These are phyloP conservation scores for Pogostemon cablin DNA, from an alignment of 257 asterid species.

Conservation along the genomic window DNA sequence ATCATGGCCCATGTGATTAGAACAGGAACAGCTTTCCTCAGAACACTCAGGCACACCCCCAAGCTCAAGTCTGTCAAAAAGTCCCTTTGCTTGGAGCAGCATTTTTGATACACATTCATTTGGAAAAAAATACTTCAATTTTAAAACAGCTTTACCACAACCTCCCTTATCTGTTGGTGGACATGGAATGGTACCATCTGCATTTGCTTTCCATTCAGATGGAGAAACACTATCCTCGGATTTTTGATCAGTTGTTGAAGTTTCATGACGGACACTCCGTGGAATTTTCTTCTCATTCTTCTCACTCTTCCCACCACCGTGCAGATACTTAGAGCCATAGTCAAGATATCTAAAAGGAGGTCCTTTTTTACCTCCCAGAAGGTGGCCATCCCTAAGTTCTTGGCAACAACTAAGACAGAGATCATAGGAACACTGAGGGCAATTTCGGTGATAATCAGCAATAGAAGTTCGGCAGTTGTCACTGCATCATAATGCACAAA, in stretches of 20 bases:
- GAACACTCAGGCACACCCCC: conserved; percentile 31
- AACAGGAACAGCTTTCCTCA: conserved; percentile 40
- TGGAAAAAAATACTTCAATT: conserved; percentile 40
- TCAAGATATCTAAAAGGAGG: conserved; percentile 35
- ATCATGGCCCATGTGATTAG: conserved; percentile 11
- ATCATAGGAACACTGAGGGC: conserved; percentile 59
- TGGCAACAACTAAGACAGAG: conserved; percentile 70
- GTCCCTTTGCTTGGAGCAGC: conserved; percentile 45
- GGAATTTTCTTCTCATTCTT: neutral
- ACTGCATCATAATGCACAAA: conserved; percentile 42
- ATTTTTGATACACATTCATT: conserved; percentile 42
- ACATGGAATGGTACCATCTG: conserved; percentile 53
- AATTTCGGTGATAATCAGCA: conserved; percentile 61
- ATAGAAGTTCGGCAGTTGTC: conserved; percentile 60
- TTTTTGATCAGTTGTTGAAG: neutral
- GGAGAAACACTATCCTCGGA: conserved; percentile 16
- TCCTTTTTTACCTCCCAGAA: conserved; percentile 48
- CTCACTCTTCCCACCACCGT: conserved; percentile 36
- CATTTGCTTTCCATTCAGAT: conserved; percentile 45
- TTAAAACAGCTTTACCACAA: conserved; percentile 47
- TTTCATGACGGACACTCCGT: no score
- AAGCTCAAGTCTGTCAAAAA: conserved; percentile 22
- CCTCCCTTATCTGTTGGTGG: conserved; percentile 50
- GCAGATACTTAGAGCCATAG: conserved; percentile 53
- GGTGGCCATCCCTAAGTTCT: conserved; percentile 56